A percentile compares a stretch with the other conserved stretches of the same genome.
Evolutionary conservation across 768 basidiomycete genomes (phyloP).

Genomic region (Lentinula edodes): DNA sequence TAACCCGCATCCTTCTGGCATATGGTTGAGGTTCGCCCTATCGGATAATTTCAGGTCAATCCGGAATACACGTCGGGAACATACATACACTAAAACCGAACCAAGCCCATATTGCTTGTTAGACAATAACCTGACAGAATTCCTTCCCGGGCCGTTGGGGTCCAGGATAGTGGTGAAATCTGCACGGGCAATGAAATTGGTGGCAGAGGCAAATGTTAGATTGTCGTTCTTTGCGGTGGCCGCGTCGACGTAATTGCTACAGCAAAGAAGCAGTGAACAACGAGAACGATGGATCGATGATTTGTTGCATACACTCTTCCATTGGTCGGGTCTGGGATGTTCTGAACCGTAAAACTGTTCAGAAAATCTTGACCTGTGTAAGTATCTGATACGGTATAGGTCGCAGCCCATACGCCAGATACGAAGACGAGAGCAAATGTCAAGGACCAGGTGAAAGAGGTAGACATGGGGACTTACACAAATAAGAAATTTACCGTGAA

Average conservation of each 20-base stretch:
- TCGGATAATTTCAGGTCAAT: neutral
- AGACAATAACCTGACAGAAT: conserved; percentile 34
- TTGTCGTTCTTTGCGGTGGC: conserved; percentile 32
- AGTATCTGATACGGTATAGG: conserved; percentile 41
- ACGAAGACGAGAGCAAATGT: conserved; percentile 10
- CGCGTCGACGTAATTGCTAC: conserved; percentile 37
- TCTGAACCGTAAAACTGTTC: conserved; percentile 41
- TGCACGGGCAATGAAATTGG: conserved; percentile 34
- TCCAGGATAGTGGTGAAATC: conserved; percentile 32
- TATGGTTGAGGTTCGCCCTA: conserved; percentile 39
- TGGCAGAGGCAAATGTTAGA: conserved; percentile 33
- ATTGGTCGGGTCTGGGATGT: conserved; percentile 56
- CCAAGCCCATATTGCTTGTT: conserved; percentile 30
- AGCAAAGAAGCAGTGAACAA: neutral
- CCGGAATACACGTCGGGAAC: neutral
- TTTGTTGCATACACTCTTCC: conserved; percentile 48
- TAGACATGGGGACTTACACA: neutral
- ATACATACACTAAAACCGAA: conserved; percentile 24
- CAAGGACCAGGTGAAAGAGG: conserved; percentile 12
- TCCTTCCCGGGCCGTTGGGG: conserved; percentile 31
- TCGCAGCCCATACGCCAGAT: conserved; percentile 29
- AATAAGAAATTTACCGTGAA: neutral
- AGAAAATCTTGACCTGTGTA: conserved; percentile 43
- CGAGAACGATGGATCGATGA: neutral
- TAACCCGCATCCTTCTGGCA: conserved; percentile 51